Base-by-base conservation (phyloP, 2,329 filamentous ascomycete species). In the Scedosporium boydii region DNA sequence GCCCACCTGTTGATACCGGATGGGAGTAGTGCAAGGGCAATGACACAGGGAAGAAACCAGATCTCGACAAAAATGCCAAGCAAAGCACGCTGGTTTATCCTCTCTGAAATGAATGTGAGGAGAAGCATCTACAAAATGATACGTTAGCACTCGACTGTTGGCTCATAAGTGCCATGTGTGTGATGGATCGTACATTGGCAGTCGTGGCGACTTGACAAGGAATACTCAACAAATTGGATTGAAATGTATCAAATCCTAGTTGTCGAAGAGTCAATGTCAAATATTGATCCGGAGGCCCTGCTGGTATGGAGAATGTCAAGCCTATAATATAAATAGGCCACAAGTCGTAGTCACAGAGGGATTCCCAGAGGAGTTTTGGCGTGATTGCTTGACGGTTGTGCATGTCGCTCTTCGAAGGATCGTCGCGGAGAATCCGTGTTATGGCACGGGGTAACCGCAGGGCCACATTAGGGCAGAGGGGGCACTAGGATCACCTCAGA, bases 181-280 rank as follows among this genome's bases (percentile, higher is more conserved):
- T 4, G 42, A 18, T 10, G 3, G 18, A 27, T 5, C 57, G 34
- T 61, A 61, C 59, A 14, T 63, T 65, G 48, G 63, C 59, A 10
- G 63, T 65, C 55, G 64, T 63, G n/a, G 63, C 51, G 14, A 64
- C 44, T 23, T 63, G 63, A n/a, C 63, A 65, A 0, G 80, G 77
- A 14, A 87, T 84, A 3, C 79, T 80, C 23, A 87, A 74, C 6
- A 87, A 71, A 62, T 85, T 86, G 1, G 81, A 80, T 21, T 80
- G 70, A 66, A 85, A 80, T 14, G 78, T 81, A 63, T 74, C 69
- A 34, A 70, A 71, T 6, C 68, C 68, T 1, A 70, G 64, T 1
- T 66, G 64, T 2, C 66, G 64, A 1, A 71, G 66, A 0, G 68
- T 70, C 7, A 71, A 57, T 0, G 69, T 70, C 6, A 71, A 64